These are phyloP conservation scores for Prunus yedoensis DNA, from an alignment of 331 rosid genomes.

Conservation along the genomic window DNA sequence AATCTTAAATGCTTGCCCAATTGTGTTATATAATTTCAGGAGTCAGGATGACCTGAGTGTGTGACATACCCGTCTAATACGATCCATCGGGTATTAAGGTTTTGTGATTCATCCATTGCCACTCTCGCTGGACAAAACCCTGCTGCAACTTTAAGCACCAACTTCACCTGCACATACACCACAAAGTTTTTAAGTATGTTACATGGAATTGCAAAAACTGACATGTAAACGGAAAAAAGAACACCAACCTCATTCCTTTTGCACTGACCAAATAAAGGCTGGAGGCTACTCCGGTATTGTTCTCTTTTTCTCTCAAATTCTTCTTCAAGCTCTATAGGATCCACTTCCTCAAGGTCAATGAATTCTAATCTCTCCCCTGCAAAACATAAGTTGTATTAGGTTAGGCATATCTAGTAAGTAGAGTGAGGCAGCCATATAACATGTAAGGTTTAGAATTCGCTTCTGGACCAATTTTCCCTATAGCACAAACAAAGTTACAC, in stretches of 20 bases:
- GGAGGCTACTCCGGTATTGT: conserved; percentile 18
- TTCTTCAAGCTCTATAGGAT: conserved; percentile 18
- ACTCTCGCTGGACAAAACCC: conserved; percentile 19
- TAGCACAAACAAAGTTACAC: too few relatives aligned
- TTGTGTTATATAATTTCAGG: not conserved
- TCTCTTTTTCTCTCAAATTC: conserved; percentile 14
- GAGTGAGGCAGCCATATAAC: not conserved
- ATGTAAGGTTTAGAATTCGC: not conserved
- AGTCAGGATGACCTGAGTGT: not conserved
- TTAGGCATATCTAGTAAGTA: not conserved
- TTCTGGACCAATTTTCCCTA: not conserved
- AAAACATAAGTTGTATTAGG: not conserved
- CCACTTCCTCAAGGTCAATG: conserved; percentile 9
- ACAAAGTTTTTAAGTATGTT: not conserved
- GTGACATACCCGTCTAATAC: conserved; percentile 24
- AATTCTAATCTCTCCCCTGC: conserved; percentile 21
- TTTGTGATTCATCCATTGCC: conserved; percentile 10
- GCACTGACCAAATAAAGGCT: conserved; percentile 15
- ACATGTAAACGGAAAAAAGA: not conserved
- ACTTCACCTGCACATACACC: conserved; percentile 17
- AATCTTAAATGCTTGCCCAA: not conserved
- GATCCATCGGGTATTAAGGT: conserved; percentile 18
- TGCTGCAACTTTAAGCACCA: conserved; percentile 17
- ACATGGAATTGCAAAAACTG: not conserved
- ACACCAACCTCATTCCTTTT: conserved; percentile 17